Base-by-base conservation (phyloP, 225 moss, liverwort and hornwort species). In the Physcomitrellopsis africana region DNA sequence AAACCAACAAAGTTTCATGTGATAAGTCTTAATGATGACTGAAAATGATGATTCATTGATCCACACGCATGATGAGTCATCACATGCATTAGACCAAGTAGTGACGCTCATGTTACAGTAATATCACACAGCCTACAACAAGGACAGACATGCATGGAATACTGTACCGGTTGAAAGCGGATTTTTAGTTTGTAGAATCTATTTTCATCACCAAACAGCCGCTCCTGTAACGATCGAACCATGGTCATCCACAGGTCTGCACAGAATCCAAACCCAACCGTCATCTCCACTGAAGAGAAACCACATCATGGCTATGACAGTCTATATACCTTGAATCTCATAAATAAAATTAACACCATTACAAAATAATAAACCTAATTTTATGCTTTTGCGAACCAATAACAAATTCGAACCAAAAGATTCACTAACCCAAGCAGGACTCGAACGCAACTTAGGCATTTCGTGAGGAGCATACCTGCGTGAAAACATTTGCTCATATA, bases 91-190 rank as follows among this genome's bases (percentile, higher is more conserved):
- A 72, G 78, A 79, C 73, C 76, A 70, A 57, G 53, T 70, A 63
- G 69, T 32, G 72, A 75, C 57, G 78, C 73, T 79, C 84, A 73
- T 81, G 84, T 79, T 79, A 81, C 79, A 87, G 76, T 76, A 79
- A 80, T 86, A 81, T 84, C 81, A 81, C 79, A 82, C 82, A 82
- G 77, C 74, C 79, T 80, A 82, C 77, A 68, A 71, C 62, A 74
- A 76, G 69, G 67, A 64, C 73, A 79, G 65, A 63, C 58, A 77
- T 81, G 79, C 81, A 73, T 77, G 79, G 60, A 81, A 55, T 65
- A 83, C 69, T 66, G 32, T 75, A 79, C 77, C 75, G 32, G 32
- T 37, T 37, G 69, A 24, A 24, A 73, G 67, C 70, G 60, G 62
- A 29, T 53, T 68, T 55, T 46, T 67, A 87, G 62, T 76, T 66